Evolutionary conservation across 306 rosid species (phyloP).

Genomic region (Medicago lupulina): DNA sequence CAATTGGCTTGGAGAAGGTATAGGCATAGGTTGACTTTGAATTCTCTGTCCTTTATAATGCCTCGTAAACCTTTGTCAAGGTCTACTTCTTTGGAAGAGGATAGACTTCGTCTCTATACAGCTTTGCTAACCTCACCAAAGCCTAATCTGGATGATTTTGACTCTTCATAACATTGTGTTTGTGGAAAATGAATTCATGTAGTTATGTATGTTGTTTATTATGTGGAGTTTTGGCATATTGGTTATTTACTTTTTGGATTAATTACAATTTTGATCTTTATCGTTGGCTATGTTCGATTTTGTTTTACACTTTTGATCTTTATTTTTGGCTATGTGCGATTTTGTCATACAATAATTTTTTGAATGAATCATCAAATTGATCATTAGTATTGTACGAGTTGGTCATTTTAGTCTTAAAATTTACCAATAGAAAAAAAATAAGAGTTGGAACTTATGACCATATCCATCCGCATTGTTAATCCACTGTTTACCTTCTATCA

Average conservation of each 20-base stretch:
- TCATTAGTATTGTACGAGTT: neutral
- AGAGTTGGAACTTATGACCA: too few relatives aligned
- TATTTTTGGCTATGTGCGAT: too few relatives aligned
- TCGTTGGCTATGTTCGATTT: neutral
- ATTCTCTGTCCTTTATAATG: slow-evolving; percentile 76
- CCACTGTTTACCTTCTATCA: too few relatives aligned
- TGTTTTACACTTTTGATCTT: too few relatives aligned
- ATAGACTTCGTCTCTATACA: slow-evolving; percentile 78
- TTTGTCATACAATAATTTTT: neutral
- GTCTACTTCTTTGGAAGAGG: slow-evolving; percentile 85
- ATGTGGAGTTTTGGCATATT: neutral
- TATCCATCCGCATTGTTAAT: too few relatives aligned
- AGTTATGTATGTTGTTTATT: neutral
- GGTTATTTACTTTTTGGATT: neutral
- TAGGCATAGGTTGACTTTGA: slow-evolving; percentile 69
- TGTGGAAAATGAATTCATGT: neutral
- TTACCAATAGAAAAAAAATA: too few relatives aligned
- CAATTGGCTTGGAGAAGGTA: slow-evolving; percentile 92
- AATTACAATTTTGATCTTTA: neutral
- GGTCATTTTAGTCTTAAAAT: neutral
- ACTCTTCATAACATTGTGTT: slow-evolving; percentile 37
- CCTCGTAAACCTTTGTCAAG: slow-evolving; percentile 82
- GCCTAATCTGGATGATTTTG: slow-evolving; percentile 83
- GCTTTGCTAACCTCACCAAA: slow-evolving; percentile 90
- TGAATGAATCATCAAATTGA: neutral